A percentile compares a stretch with the other conserved stretches of the same genome.
Evolutionary conservation across 2,329 filamentous ascomycete species (phyloP).

Genomic region (Lizonia empirigonia): DNA sequence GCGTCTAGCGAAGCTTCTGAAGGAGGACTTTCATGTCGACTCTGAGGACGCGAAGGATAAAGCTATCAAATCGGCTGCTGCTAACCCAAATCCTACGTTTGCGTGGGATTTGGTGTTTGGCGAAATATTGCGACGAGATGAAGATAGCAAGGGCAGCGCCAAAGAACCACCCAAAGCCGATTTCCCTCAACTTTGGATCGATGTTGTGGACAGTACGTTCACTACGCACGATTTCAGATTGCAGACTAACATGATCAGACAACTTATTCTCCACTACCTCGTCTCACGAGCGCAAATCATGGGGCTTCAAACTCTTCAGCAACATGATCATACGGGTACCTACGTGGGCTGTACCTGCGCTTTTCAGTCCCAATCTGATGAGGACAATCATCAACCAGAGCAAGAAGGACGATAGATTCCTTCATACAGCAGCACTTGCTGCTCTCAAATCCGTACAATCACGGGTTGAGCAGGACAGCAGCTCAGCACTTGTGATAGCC

Average conservation of each 20-base stretch:
- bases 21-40: slow-evolving; percentile 68
- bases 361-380: slow-evolving; percentile 86
- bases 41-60: slow-evolving; percentile 54
- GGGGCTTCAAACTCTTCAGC: slow-evolving; percentile 86
- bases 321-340: slow-evolving; percentile 67
- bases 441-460: slow-evolving; percentile 73
- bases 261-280: slow-evolving; percentile 81
- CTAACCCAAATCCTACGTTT: slow-evolving; percentile 82
- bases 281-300: slow-evolving; percentile 87
- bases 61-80: slow-evolving; percentile 68
- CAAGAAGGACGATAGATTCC: slow-evolving; percentile 42
- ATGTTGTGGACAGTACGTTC: slow-evolving; percentile 81
- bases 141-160: slow-evolving; percentile 31
- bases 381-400: slow-evolving; percentile 51
- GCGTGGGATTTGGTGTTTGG: slow-evolving; percentile 82
- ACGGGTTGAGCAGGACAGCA: slow-evolving; percentile 63
- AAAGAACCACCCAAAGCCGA: slow-evolving; percentile 47
- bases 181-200: slow-evolving; percentile 82
- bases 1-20: slow-evolving; percentile 76
- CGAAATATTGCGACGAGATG: slow-evolving; percentile 40
- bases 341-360: slow-evolving; percentile 56
- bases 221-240: background rate
- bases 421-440: slow-evolving; percentile 74
- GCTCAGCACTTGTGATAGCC: slow-evolving; percentile 65
- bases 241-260: slow-evolving; percentile 57